Evolutionary conservation across 2,329 filamentous ascomycete genomes (phyloP).

Genomic region (Monosporascus cannonballus): DNA sequence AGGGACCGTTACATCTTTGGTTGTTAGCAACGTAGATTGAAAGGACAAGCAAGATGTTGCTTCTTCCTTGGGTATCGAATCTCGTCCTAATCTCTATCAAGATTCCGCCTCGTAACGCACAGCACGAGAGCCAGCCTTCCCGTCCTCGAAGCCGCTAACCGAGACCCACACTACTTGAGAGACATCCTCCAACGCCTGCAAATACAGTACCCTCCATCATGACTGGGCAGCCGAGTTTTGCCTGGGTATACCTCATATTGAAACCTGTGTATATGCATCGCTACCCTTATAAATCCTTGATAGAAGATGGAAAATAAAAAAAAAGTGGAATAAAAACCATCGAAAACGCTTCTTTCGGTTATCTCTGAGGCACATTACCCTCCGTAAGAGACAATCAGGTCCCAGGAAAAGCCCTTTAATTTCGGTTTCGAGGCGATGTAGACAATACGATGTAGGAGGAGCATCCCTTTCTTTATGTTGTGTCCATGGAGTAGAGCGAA

Average conservation of each 20-base stretch:
- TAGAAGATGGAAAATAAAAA: background rate
- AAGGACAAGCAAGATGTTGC: background rate
- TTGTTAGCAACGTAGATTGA: background rate
- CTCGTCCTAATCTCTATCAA: background rate
- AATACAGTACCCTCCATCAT: background rate
- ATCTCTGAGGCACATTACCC: background rate
- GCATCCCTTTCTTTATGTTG: slow-evolving; percentile 13
- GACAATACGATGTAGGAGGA: background rate
- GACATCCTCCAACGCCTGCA: background rate
- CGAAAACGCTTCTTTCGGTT: background rate
- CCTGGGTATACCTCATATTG: background rate
- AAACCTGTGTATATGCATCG: background rate
- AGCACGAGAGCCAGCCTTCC: background rate
- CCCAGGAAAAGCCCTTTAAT: background rate
- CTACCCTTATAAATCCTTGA: background rate
- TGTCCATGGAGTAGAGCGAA: slow-evolving; percentile 35
- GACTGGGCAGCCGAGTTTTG: background rate
- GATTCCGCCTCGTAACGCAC: background rate
- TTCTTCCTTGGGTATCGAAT: background rate
- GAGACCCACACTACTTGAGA: background rate
- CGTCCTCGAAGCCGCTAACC: background rate
- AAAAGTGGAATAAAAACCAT: background rate
- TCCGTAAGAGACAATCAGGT: background rate
- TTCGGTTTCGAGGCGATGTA: background rate
- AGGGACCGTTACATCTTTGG: background rate